Evolutionary conservation across 805 yeast species (phyloP), one percentile per base, ranked within the genome.

Genomic region (Myxozyma nipponensis): DNA sequence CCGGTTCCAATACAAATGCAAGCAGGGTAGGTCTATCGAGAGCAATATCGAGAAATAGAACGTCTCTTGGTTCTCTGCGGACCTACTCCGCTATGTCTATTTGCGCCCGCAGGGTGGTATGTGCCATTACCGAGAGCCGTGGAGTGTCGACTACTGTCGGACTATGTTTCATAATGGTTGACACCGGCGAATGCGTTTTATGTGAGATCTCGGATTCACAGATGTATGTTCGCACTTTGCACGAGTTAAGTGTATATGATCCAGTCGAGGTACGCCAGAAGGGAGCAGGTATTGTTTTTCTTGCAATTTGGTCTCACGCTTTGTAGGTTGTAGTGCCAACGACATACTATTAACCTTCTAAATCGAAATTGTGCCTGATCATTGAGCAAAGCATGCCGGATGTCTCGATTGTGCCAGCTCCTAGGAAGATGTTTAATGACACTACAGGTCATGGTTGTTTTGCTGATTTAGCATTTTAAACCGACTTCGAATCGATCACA

Each of bases 191-290:
- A 32, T 48, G 75, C 49, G 63, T 63, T 1, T 44, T 46, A 3
- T 72, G 18, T 66, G 73, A 13, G 69, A 68, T 13, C 63, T 70
- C 68, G 18, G 80, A 76, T 55, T 70, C 79, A 0, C 77, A 71
- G 53, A 74, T 77, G 0, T 74, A 66, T 48, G 73, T 74, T 2
- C 62, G 77, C 40, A 72, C 77, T 0, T 59, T 76, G 6, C 74
- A 76, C 51, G 71, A 71, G 49, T 44, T 74, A 0, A 67, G 66
- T 18, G 61, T 73, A 1, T 63, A 62, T 40, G 58, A 62, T 9
- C 73, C 72, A 0, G 57, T 68, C 2, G 73, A 50, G 28, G 45
- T 49, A 17, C 42, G 44, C n/a, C n/a, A n/a, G n/a, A n/a, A n/a
- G n/a, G n/a, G n/a, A n/a, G n/a, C n/a, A n/a, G n/a, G n/a, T n/a